Percentiles rank a stretch among this genome's conserved stretches.
phyloP scores from a whole-genome alignment of 2,329 filamentous ascomycete genomes.

The Claviceps capensis region DNA sequence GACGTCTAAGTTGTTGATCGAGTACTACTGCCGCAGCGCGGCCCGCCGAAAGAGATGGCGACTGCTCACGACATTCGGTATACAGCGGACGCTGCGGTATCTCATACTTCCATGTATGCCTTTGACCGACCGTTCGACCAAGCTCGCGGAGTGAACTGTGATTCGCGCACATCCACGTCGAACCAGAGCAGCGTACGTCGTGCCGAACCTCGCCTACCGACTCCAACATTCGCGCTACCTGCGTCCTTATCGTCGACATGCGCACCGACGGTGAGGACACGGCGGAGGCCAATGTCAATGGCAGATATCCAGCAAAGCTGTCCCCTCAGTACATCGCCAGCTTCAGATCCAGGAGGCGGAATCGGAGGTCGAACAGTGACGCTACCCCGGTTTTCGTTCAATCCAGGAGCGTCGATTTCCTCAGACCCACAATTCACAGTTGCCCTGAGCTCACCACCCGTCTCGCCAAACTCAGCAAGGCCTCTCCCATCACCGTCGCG shows the following conservation, averaged over 20 bases:
- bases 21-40: slow-evolving; percentile 34
- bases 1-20: slow-evolving; percentile 24
- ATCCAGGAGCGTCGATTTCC: slow-evolving; percentile 29
- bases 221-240: slow-evolving; percentile 54
- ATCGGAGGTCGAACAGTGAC: slow-evolving; percentile 21
- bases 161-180: not conserved
- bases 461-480: slow-evolving; percentile 38
- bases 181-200: not conserved
- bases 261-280: slow-evolving; percentile 30
- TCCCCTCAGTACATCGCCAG: slow-evolving; percentile 14
- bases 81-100: slow-evolving; percentile 15
- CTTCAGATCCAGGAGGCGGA: slow-evolving; percentile 15
- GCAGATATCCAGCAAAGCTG: slow-evolving; percentile 29
- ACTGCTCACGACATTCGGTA: slow-evolving; percentile 25
- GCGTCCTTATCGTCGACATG: slow-evolving; percentile 24
- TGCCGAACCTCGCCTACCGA: slow-evolving; percentile 32
- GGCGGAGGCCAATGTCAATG: slow-evolving; percentile 39
- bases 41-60: slow-evolving; percentile 30
- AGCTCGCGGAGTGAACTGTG: not conserved
- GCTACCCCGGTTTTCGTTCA: slow-evolving; percentile 43
- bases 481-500: slow-evolving; percentile 42
- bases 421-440: slow-evolving; percentile 19
- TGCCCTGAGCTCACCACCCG: slow-evolving; percentile 41
- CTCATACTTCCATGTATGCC: not conserved
- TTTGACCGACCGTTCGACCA: slow-evolving; percentile 11